Evolutionary conservation across 1,139 yeast genomes (phyloP).

Genomic region (Geotrichum reessii): DNA sequence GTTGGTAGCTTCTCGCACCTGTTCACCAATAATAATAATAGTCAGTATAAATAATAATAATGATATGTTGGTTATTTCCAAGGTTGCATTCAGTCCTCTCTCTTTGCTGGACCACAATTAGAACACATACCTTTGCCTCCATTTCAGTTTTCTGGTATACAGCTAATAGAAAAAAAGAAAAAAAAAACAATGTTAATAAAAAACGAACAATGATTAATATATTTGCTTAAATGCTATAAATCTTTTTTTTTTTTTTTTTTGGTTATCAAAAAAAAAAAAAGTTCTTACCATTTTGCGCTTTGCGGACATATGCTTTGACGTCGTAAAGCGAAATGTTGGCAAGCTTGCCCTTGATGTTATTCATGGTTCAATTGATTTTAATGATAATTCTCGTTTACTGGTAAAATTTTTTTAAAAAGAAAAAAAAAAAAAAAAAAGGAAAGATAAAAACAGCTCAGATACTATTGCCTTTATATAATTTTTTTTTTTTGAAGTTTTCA

Average conservation of each 20-base stretch:
- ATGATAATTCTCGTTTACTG: neutral
- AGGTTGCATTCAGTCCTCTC: neutral
- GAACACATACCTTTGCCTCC: slow-evolving; percentile 75
- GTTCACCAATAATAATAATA: neutral
- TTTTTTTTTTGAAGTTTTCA: neutral
- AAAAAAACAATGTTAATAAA: too few relatives aligned
- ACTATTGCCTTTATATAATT: neutral
- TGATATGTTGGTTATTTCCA: neutral
- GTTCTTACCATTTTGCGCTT: slow-evolving; percentile 77
- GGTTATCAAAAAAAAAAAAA: slow-evolving; percentile 6
- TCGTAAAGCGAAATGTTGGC: slow-evolving; percentile 85
- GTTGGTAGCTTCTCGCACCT: slow-evolving; percentile 84
- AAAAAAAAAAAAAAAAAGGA: neutral
- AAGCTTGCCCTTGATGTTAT: slow-evolving; percentile 62
- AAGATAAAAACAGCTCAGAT: neutral
- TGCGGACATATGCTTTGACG: slow-evolving; percentile 94
- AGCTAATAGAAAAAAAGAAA: slow-evolving; percentile 32
- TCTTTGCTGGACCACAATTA: neutral
- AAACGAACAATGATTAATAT: too few relatives aligned
- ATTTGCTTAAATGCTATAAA: too few relatives aligned
- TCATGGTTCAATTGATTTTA: slow-evolving; percentile 40
- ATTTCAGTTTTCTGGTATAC: slow-evolving; percentile 91
- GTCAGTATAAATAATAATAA: neutral
- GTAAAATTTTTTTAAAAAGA: neutral
- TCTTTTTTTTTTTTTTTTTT: too few relatives aligned